Conservation (phyloP, 2,329 filamentous ascomycete species). For the Colletotrichum chlorophyti region DNA sequence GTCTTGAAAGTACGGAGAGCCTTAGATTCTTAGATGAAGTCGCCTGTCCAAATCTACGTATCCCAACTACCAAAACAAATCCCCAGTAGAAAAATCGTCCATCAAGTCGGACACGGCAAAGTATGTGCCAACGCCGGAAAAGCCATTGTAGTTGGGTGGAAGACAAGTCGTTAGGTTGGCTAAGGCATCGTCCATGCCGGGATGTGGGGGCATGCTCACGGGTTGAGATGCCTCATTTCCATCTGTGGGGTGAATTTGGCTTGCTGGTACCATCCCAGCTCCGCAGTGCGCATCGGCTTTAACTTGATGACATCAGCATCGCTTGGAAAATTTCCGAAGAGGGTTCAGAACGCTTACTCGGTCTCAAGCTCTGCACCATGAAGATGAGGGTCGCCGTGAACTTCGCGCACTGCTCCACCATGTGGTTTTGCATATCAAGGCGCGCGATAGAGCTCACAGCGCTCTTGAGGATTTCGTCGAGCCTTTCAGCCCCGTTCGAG, state of each 20-base stretch:
- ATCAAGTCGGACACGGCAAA: conserved; percentile 19
- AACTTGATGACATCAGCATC: not conserved
- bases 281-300: not conserved
- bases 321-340: too few relatives aligned
- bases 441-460: conserved; percentile 9
- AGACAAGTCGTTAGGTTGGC: conserved; percentile 2
- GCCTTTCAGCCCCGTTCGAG: not conserved
- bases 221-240: not conserved
- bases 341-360: not conserved
- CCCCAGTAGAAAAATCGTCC: conserved; percentile 12
- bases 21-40: too few relatives aligned
- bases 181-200: not conserved
- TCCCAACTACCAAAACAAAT: conserved; percentile 22
- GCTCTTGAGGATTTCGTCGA: conserved; percentile 11
- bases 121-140: not conserved
- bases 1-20: not conserved
- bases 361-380: conserved; percentile 5
- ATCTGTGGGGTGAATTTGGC: not conserved
- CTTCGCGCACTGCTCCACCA: conserved; percentile 24
- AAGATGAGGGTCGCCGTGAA: conserved; percentile 17
- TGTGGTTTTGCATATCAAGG: conserved; percentile 15
- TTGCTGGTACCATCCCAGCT: not conserved
- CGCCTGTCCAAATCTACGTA: too few relatives aligned
- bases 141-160: conserved; percentile 15
- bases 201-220: not conserved